Evolutionary conservation across 345 rosid genomes (phyloP).

Genomic region (Crucihimalaya himalaica): DNA sequence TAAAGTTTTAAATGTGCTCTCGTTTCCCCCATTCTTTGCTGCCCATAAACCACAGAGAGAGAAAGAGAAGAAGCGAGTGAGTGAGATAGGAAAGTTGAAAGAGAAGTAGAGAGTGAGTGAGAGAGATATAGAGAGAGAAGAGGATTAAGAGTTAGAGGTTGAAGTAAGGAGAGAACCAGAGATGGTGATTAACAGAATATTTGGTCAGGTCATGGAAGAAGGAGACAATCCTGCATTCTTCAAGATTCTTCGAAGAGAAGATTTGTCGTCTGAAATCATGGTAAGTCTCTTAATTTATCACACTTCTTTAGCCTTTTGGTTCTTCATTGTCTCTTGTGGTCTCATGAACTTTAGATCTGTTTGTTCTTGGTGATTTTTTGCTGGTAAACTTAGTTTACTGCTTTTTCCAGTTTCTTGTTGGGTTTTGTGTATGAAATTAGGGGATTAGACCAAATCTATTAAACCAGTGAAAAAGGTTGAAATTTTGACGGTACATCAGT

Average conservation of each 20-base stretch:
- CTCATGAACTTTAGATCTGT: constrained; percentile 17
- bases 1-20: not conserved
- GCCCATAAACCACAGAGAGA: not conserved
- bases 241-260: constrained; percentile 22
- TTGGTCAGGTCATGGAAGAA: constrained; percentile 7
- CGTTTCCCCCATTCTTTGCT: not conserved
- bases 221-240: not conserved
- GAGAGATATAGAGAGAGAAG: not conserved
- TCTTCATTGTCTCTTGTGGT: not conserved
- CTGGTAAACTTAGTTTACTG: not conserved
- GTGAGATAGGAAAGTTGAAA: not conserved
- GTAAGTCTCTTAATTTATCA: not conserved
- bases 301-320: not conserved
- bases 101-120: not conserved
- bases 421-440: not conserved
- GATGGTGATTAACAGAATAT: constrained; percentile 13
- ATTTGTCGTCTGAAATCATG: not conserved
- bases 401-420: not conserved
- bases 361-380: not conserved
- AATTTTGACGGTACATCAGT: not conserved
- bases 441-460: not conserved
- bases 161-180: not conserved
- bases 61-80: constrained; percentile 3
- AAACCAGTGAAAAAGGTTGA: not conserved
- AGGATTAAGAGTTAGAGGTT: not conserved